These are phyloP conservation scores for Nicotiana tomentosiformis DNA, from an alignment of 257 asterid genomes.

Conservation along the genomic window DNA sequence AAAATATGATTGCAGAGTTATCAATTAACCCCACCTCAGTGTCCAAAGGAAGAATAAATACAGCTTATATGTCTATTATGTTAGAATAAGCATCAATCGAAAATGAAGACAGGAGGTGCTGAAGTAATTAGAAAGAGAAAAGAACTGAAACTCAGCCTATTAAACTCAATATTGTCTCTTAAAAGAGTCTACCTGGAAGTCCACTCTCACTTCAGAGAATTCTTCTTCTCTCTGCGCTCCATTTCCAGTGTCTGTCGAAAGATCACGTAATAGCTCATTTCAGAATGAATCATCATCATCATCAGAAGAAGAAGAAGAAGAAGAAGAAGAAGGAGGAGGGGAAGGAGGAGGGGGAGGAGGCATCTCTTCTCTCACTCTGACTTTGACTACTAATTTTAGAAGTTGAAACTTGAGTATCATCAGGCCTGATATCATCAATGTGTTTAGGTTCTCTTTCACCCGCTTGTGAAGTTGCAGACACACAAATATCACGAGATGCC, in stretches of 20 bases:
- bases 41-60: not conserved
- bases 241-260: conserved; percentile 41
- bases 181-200: conserved; percentile 54
- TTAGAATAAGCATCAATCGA: not conserved
- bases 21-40: conserved; percentile 4
- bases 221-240: conserved; percentile 56
- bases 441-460: conserved; percentile 32
- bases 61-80: not conserved
- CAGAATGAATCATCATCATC: conserved; percentile 17
- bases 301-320: not conserved
- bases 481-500: conserved; percentile 24
- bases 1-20: conserved; percentile 15
- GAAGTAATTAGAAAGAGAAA: not conserved
- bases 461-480: conserved; percentile 24
- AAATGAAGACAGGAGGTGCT: not conserved
- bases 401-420: conserved; percentile 34
- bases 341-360: not conserved
- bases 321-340: conserved; percentile 5
- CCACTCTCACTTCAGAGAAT: conserved; percentile 72
- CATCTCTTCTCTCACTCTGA: conserved; percentile 34
- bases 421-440: conserved; percentile 24
- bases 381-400: conserved; percentile 20
- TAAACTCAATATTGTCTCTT: not conserved
- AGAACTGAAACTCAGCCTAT: conserved; percentile 3
- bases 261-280: conserved; percentile 18